phyloP scores from a whole-genome alignment of 2,329 filamentous ascomycete species.

The Aspergillus sp. region DNA sequence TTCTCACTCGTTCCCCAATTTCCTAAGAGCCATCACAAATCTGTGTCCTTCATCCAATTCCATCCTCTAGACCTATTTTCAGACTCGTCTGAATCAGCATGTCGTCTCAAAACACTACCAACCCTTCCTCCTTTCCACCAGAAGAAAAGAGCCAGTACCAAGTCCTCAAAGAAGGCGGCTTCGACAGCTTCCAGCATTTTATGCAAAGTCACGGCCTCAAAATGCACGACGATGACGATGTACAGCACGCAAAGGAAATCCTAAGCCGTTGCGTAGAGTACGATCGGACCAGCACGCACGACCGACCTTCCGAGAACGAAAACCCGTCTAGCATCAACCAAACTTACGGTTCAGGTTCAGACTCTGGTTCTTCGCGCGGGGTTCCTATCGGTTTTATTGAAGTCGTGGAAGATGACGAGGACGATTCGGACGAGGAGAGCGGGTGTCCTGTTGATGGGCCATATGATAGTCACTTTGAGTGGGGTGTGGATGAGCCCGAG shows the following conservation, averaged over 20 bases:
- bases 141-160: constrained; percentile 4
- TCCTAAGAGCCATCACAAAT: background rate
- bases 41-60: background rate
- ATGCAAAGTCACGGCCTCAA: constrained; percentile 10
- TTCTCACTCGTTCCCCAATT: background rate
- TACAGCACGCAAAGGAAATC: constrained; percentile 5
- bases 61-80: background rate
- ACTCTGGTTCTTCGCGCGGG: background rate
- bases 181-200: constrained; percentile 6
- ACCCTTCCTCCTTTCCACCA: background rate
- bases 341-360: background rate
- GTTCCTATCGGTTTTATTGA: background rate
- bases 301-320: background rate
- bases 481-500: constrained; percentile 2
- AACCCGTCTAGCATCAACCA: background rate
- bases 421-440: background rate
- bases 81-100: background rate
- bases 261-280: background rate
- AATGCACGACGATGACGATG: background rate
- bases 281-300: background rate
- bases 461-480: background rate
- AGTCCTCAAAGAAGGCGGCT: constrained; percentile 8
- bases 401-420: background rate
- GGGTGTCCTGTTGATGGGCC: background rate
- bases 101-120: background rate